Evolutionary conservation across 768 basidiomycete genomes (phyloP).

Genomic region (Russula sp.): DNA sequence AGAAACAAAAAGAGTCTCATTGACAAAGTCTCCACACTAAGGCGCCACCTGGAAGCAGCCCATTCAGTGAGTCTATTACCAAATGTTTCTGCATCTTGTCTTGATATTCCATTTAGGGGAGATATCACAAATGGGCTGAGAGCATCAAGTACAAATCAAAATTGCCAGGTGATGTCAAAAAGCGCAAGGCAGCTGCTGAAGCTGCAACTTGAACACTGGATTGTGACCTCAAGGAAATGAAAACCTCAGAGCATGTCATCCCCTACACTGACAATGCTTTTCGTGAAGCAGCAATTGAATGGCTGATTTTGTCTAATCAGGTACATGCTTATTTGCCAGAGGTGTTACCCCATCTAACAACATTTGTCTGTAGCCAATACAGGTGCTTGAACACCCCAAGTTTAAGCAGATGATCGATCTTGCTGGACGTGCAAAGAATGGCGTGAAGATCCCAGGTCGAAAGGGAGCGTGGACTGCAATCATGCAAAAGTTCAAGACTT

Average conservation of each 20-base stretch:
- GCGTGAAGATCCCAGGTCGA: conserved; percentile 34
- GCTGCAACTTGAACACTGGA: background rate
- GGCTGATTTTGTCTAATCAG: no score
- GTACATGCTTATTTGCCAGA: no score
- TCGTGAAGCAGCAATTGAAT: no score
- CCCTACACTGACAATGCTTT: no score
- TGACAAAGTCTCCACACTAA: background rate
- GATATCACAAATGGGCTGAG: no score
- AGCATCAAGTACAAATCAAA: background rate
- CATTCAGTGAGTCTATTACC: no score
- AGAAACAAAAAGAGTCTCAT: background rate
- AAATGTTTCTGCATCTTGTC: background rate
- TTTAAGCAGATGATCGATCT: background rate
- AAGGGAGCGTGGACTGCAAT: conserved; percentile 29
- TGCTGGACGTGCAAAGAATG: conserved; percentile 29
- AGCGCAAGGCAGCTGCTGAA: background rate
- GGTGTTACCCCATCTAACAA: no score
- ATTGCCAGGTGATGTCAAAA: background rate
- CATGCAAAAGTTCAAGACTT: conserved; percentile 28
- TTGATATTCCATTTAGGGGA: no score
- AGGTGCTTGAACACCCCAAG: background rate
- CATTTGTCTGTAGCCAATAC: no score
- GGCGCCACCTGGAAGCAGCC: background rate
- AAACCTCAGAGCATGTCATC: no score
- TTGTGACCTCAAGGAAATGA: background rate